phyloP scores from a whole-genome alignment of 768 basidiomycete genomes.

The Suillus subaureus region DNA sequence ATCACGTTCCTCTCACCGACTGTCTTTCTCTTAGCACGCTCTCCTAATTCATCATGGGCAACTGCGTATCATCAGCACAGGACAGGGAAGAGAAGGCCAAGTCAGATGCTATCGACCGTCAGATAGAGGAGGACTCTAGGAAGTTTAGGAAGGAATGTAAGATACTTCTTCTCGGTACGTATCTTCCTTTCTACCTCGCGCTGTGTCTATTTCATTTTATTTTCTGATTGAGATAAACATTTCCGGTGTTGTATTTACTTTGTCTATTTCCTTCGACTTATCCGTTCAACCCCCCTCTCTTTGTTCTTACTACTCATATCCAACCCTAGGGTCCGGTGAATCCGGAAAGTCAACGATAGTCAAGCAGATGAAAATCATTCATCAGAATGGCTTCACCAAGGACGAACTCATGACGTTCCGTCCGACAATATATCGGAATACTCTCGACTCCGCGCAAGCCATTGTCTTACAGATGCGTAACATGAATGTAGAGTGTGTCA shows the following conservation, averaged over 20 bases:
- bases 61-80: constrained; percentile 63
- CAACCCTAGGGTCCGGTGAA: constrained; percentile 82
- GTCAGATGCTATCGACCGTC: constrained; percentile 78
- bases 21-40: neutral
- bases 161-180: constrained; percentile 87
- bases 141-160: constrained; percentile 88
- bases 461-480: constrained; percentile 86
- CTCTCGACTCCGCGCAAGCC: constrained; percentile 86
- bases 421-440: constrained; percentile 81
- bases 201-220: constrained; percentile 15
- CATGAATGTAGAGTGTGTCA: constrained; percentile 76
- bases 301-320: constrained; percentile 1
- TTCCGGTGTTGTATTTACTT: neutral
- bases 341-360: constrained; percentile 96
- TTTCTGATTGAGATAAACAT: constrained; percentile 1
- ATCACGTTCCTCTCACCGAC: neutral
- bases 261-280: neutral
- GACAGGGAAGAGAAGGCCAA: constrained; percentile 61
- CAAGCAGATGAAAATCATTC: constrained; percentile 99
- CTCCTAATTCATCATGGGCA: constrained; percentile 52
- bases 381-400: constrained; percentile 84
- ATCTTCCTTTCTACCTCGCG: constrained; percentile 6
- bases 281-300: constrained; percentile 1
- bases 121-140: constrained; percentile 84
- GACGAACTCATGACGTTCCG: constrained; percentile 79